A percentile compares a stretch with the other conserved stretches of the same genome.
Evolutionary conservation across 169 alveolate genomes (phyloP).

Genomic region (Toxoplasma gondii): DNA sequence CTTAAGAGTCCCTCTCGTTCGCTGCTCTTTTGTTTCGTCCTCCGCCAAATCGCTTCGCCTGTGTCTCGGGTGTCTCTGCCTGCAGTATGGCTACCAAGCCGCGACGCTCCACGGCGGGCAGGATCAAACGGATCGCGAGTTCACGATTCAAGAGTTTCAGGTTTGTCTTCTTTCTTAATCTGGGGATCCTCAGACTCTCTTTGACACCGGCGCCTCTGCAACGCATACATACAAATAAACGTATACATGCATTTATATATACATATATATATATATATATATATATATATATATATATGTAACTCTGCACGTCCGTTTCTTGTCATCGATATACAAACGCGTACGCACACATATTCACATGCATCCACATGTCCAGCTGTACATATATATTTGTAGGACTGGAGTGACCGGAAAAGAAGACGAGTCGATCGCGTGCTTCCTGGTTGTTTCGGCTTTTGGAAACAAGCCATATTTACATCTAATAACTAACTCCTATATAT

Average conservation of each 20-base stretch:
- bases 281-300: conserved; percentile 2
- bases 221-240: not conserved
- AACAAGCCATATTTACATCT: not conserved
- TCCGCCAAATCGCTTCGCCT: not conserved
- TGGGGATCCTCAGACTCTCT: not conserved
- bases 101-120: conserved; percentile 97
- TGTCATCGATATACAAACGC: not conserved
- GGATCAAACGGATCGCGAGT: conserved; percentile 97
- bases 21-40: too few relatives aligned
- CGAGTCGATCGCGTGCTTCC: not conserved
- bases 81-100: conserved; percentile 89
- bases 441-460: too few relatives aligned
- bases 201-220: not conserved
- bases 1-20: too few relatives aligned
- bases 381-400: not conserved
- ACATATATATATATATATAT: not conserved
- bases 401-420: not conserved
- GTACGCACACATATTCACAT: not conserved
- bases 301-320: not conserved
- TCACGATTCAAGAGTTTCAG: conserved; percentile 88
- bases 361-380: not conserved
- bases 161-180: conserved; percentile 5
- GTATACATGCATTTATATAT: not conserved
- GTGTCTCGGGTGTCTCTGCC: conserved; percentile 25
- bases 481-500: not conserved